Conservation (phyloP, 768 basidiomycete genomes). For the Chalciporus sphaerocephalus region DNA sequence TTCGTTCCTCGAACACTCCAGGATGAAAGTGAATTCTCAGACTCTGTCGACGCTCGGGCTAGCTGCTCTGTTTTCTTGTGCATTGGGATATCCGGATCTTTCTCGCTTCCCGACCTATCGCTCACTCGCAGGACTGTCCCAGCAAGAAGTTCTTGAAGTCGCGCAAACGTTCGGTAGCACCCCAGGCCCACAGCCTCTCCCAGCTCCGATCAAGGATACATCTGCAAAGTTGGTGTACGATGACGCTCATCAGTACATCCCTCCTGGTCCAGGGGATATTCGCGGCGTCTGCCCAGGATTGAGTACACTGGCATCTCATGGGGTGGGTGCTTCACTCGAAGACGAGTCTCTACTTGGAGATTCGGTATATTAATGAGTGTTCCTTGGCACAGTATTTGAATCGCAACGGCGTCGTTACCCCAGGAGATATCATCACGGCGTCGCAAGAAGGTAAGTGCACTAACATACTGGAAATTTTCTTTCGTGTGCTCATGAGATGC, state of each 20-base stretch:
- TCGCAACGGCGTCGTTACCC: conserved; percentile 18
- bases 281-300: conserved; percentile 25
- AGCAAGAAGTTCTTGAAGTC: background rate
- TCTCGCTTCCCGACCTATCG: background rate
- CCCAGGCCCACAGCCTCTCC: background rate
- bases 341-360: too few relatives aligned
- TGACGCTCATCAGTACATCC: background rate
- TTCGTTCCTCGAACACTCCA: too few relatives aligned
- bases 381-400: conserved; percentile 14
- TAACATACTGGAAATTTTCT: too few relatives aligned
- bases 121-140: background rate
- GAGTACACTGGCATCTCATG: conserved; percentile 26
- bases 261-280: background rate
- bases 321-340: conserved; percentile 13
- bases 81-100: background rate
- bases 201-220: background rate
- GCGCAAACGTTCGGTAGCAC: background rate
- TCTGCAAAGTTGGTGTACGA: background rate
- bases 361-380: background rate
- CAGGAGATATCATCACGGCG: conserved; percentile 22
- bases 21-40: background rate
- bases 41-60: background rate
- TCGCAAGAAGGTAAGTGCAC: conserved; percentile 18
- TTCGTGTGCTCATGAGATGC: too few relatives aligned
- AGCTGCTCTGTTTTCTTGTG: background rate